Evolutionary conservation across 805 yeast species (phyloP), one percentile per base, ranked within the genome.

Genomic region (Lipomyces oligophaga): DNA sequence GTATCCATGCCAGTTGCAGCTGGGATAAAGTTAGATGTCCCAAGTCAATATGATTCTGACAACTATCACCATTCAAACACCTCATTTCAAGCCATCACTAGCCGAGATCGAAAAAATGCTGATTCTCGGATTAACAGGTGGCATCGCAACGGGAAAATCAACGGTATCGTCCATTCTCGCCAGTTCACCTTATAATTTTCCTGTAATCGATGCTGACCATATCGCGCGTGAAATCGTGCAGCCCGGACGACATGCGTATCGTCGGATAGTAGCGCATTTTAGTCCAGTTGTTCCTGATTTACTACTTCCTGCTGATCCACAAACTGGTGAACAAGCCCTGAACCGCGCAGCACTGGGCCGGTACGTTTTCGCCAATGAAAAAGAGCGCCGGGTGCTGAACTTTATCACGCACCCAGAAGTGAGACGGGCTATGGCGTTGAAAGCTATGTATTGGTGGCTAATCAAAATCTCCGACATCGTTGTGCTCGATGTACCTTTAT

Each of bases 111-210:
- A 30, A 27, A 13, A 8, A 15, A 90, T 93, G 98, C 75, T 93
- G 36, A 75, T 93, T 26, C 76, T 93, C 4, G 99, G 99, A 1
- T 75, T 93, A n/a, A 93, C 98, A 0, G 99, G 99, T 1, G 96
- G 97, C 1, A 93, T 93, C 40, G 96, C 96, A 4, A 76, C 93
- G n/a, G 99, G 99, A 2, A 93, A 93, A 61, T 83, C 95, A 16
- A 90, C 97, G 0, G 97, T 85, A 0, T 85, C 96, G 0, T 61
- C 67, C 15, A 64, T 76, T 28, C 67, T 93, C 8, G 34, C 45
- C 7, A 20, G 47, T 16, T 45, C 47, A 25, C 55, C 57, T 4
- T 74, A 80, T 59, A 61, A 70, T 1, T 49, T 84, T 4, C 74
- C 83, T 0, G 66, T 93, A 1, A 74, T 93, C 1, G 98, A 93